These are phyloP conservation scores for Tuber melanosporum DNA, from an alignment of 495 filamentous ascomycete species.

Conservation along the genomic window DNA sequence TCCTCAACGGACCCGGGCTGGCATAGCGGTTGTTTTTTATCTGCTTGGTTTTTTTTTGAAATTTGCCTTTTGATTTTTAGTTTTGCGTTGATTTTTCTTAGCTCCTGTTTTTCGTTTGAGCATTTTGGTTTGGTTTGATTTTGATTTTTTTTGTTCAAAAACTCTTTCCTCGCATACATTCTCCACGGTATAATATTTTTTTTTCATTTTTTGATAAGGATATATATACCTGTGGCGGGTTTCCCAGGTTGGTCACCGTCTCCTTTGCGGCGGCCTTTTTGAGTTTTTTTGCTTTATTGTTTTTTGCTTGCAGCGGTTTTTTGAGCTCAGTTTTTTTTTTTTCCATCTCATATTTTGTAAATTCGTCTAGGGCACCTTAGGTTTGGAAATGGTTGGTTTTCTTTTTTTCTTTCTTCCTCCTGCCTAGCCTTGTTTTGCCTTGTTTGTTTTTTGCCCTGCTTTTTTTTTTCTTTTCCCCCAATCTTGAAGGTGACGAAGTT, in stretches of 20 bases:
- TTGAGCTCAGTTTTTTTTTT: conserved; percentile 41
- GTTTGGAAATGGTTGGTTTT: conserved; percentile 28
- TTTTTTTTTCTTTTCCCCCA: conserved; percentile 28
- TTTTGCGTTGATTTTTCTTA: conserved; percentile 28
- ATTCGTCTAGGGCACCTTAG: conserved; percentile 36
- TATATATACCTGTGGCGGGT: conserved; percentile 31
- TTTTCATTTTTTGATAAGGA: conserved; percentile 34
- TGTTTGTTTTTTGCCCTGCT: conserved; percentile 24
- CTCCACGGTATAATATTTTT: conserved; percentile 39
- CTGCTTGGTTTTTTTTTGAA: conserved; percentile 19
- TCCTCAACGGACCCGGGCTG: background rate
- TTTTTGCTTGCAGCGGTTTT: conserved; percentile 48
- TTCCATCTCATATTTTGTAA: conserved; percentile 40
- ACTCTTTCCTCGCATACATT: conserved; percentile 24
- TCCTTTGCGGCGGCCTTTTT: conserved; percentile 43
- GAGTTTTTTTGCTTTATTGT: conserved; percentile 49
- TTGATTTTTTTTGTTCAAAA: conserved; percentile 24
- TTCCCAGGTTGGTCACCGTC: conserved; percentile 33
- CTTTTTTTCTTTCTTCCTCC: conserved; percentile 22
- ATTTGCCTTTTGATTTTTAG: conserved; percentile 30
- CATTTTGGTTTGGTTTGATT: conserved; percentile 35
- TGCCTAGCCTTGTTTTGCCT: conserved; percentile 20
- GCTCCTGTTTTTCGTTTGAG: conserved; percentile 14
- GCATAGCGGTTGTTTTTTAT: conserved; percentile 1
- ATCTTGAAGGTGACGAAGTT: conserved; percentile 37